Conservation (phyloP, 176 grass and related monocot genomes). For the Chrysopogon serrulatus region DNA sequence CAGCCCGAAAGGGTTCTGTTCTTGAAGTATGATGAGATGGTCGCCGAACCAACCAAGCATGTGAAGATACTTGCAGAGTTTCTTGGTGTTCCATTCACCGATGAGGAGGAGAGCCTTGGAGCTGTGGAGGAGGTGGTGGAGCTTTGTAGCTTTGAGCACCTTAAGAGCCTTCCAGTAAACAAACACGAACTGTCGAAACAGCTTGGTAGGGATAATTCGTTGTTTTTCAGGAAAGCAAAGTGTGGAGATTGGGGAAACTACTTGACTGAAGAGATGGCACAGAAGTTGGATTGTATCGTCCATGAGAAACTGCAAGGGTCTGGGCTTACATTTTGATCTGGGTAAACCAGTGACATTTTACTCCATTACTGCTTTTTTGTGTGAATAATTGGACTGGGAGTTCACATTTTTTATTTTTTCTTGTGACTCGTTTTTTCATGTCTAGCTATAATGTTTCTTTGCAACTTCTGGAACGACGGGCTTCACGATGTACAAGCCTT, state of each 20-base stretch:
- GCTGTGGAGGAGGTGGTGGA: background rate
- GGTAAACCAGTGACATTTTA: background rate
- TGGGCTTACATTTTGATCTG: background rate
- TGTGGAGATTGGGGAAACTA: background rate
- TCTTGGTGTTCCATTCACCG: slow-evolving; percentile 1
- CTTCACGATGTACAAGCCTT: no score
- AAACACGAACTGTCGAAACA: background rate
- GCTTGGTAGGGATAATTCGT: background rate
- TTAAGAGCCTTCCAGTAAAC: background rate
- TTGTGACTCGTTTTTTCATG: no score
- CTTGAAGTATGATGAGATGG: slow-evolving; percentile 7
- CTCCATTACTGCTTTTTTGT: background rate
- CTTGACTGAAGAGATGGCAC: background rate
- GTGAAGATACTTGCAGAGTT: slow-evolving; percentile 5
- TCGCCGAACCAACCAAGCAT: background rate
- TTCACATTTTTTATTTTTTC: background rate
- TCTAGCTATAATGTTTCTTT: no score
- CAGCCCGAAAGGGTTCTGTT: background rate
- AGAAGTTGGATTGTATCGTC: background rate
- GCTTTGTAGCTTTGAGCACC: background rate
- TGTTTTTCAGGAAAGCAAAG: background rate
- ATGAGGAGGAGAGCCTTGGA: background rate
- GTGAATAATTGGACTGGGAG: no score
- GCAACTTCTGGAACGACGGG: no score
- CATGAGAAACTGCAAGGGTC: slow-evolving; percentile 4